phyloP scores from a whole-genome alignment of 352 stramenopile species.

The Phytophthora idaei region DNA sequence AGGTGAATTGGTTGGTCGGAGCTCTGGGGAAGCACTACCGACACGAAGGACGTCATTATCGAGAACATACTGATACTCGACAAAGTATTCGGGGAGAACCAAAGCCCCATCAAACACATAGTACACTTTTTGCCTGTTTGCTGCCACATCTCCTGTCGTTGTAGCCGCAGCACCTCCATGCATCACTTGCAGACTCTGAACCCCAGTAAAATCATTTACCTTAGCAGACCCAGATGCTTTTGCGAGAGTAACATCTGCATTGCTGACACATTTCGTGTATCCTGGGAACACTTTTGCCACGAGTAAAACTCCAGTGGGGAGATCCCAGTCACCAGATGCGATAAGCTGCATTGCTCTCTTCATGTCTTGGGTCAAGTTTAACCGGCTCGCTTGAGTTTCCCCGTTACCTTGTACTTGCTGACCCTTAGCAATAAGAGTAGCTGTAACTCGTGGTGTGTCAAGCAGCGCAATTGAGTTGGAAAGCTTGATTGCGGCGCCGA shows the following conservation, averaged over 20 bases:
- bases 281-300: conserved; percentile 89
- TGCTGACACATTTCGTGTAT: conserved; percentile 53
- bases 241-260: conserved; percentile 22
- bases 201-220: conserved; percentile 39
- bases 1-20: conserved; percentile 13
- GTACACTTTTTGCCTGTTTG: conserved; percentile 67
- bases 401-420: conserved; percentile 19
- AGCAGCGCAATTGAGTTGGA: conserved; percentile 78
- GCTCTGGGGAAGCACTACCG: conserved; percentile 1
- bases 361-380: conserved; percentile 35
- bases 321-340: conserved; percentile 48
- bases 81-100: conserved; percentile 85
- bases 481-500: conserved; percentile 69
- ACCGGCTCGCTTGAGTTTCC: background rate
- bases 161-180: conserved; percentile 18
- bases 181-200: conserved; percentile 67
- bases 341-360: conserved; percentile 46
- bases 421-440: conserved; percentile 25
- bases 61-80: conserved; percentile 80
- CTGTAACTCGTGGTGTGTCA: conserved; percentile 43
- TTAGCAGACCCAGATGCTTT: conserved; percentile 26
- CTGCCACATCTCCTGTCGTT: conserved; percentile 14
- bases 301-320: conserved; percentile 56
- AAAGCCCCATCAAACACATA: conserved; percentile 83
- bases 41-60: conserved; percentile 4